Evolutionary conservation across 1,284 basidiomycete genomes (phyloP).

Genomic region (Ceratobasidium sp.): DNA sequence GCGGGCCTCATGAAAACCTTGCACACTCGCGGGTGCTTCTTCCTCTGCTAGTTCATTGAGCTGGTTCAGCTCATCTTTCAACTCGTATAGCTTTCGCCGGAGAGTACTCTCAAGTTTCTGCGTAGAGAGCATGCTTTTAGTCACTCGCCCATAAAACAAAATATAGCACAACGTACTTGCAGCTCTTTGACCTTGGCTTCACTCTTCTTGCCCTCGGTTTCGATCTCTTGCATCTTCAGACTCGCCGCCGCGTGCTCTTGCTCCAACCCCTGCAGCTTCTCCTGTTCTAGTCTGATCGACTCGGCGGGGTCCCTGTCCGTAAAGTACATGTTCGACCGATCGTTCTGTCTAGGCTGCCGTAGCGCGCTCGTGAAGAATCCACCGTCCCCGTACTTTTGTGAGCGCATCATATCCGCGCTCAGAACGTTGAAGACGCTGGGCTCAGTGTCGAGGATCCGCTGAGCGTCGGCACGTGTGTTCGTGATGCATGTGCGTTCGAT

Average conservation of each 20-base stretch:
- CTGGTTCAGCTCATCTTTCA: conserved; percentile 58
- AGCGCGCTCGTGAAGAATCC: conserved; percentile 44
- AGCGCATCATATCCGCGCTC: conserved; percentile 41
- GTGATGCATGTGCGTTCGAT: conserved; percentile 85
- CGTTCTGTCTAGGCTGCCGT: conserved; percentile 10
- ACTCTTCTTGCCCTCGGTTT: conserved; percentile 26
- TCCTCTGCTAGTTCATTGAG: conserved; percentile 77
- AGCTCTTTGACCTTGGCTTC: conserved; percentile 33
- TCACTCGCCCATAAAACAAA: too few relatives aligned
- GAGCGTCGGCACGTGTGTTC: conserved; percentile 70
- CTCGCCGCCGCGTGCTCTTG: conserved; percentile 29
- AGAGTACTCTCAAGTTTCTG: conserved; percentile 56
- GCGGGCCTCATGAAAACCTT: conserved; percentile 70
- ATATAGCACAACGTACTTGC: conserved; percentile 12
- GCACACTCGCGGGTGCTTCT: conserved; percentile 79
- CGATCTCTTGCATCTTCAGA: conserved; percentile 34
- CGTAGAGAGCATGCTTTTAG: background rate
- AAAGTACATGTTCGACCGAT: conserved; percentile 37
- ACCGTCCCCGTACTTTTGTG: conserved; percentile 72
- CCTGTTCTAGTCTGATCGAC: conserved; percentile 26
- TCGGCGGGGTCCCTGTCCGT: conserved; percentile 20
- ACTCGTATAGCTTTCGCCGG: conserved; percentile 54
- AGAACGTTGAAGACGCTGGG: conserved; percentile 46
- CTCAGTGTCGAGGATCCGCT: conserved; percentile 66
- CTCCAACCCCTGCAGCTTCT: conserved; percentile 33